A percentile compares a stretch with the other conserved stretches of the same genome.
Conservation (phyloP, 2,329 filamentous ascomycete genomes). For the Verticillium nubilum region DNA sequence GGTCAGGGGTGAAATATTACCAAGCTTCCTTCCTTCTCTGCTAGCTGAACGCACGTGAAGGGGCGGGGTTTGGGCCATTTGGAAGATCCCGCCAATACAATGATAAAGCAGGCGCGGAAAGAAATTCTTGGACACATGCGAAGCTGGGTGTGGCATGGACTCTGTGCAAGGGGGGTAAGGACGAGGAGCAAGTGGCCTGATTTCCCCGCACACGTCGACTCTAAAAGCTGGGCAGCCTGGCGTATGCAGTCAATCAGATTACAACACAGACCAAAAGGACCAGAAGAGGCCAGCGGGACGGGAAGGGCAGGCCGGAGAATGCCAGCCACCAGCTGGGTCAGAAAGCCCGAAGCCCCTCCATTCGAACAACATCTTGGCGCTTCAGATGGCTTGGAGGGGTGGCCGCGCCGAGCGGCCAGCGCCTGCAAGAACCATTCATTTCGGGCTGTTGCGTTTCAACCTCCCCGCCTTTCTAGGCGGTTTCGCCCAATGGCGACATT, state of each 20-base stretch:
- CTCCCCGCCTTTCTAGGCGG: not conserved
- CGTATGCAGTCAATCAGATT: not conserved
- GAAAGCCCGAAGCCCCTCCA: not conserved
- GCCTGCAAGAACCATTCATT: constrained; percentile 10
- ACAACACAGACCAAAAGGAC: no score
- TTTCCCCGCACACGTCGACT: constrained; percentile 5
- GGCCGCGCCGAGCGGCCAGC: constrained; percentile 6
- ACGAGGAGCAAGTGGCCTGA: constrained; percentile 8
- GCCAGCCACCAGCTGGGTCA: not conserved
- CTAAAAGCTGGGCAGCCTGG: not conserved
- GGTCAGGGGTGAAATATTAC: not conserved
- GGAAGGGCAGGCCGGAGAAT: not conserved
- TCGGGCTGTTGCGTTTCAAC: not conserved
- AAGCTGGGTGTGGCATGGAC: not conserved
- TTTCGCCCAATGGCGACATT: not conserved
- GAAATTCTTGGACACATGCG: not conserved
- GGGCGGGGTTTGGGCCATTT: not conserved
- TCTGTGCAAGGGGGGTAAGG: not conserved
- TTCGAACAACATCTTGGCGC: not conserved
- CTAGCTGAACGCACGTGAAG: not conserved
- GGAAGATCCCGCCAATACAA: not conserved
- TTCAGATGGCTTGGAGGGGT: not conserved
- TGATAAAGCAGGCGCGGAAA: not conserved
- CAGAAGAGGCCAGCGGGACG: not conserved
- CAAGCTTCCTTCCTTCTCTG: not conserved